These are phyloP conservation scores for Wickerhamiella parazyma DNA, from an alignment of 805 yeast species.

Conservation along the genomic window DNA sequence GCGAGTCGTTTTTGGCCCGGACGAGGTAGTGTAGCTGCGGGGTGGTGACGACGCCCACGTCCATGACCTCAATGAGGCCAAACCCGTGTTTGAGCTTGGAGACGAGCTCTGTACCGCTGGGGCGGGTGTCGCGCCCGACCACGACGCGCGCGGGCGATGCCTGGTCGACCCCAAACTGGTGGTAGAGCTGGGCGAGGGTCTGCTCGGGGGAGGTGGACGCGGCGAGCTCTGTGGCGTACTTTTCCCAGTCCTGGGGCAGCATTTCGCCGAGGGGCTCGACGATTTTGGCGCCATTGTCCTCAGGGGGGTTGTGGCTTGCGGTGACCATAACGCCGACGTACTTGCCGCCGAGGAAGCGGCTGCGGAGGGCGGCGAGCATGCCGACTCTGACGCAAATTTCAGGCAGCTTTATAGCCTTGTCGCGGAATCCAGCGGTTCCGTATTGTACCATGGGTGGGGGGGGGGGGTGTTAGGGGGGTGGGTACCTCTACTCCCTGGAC, in stretches of 20 bases:
- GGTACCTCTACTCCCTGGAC: too few relatives aligned
- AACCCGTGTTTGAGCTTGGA: conserved; percentile 51
- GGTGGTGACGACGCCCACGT: conserved; percentile 69
- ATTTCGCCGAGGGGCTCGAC: conserved; percentile 88
- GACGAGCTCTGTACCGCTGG: conserved; percentile 57
- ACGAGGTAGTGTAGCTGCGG: conserved; percentile 89
- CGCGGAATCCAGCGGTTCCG: conserved; percentile 97
- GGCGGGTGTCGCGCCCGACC: conserved; percentile 82
- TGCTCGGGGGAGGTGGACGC: conserved; percentile 40
- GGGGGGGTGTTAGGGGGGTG: too few relatives aligned
- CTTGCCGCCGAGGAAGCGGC: conserved; percentile 52
- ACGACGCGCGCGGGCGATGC: conserved; percentile 35
- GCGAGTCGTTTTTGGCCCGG: conserved; percentile 49
- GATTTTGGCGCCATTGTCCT: conserved; percentile 84
- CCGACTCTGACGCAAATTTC: conserved; percentile 78
- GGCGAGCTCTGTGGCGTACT: conserved; percentile 64
- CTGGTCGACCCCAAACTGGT: conserved; percentile 35
- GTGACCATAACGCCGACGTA: conserved; percentile 94
- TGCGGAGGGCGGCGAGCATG: conserved; percentile 66
- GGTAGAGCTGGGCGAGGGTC: conserved; percentile 30
- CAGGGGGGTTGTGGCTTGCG: conserved; percentile 88
- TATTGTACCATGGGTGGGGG: conserved; percentile 44
- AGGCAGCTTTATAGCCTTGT: conserved; percentile 53
- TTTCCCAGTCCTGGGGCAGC: conserved; percentile 78
- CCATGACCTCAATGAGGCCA: conserved; percentile 33